Conservation (phyloP, 345 rosid genomes). For the Conringia planisiliqua region DNA sequence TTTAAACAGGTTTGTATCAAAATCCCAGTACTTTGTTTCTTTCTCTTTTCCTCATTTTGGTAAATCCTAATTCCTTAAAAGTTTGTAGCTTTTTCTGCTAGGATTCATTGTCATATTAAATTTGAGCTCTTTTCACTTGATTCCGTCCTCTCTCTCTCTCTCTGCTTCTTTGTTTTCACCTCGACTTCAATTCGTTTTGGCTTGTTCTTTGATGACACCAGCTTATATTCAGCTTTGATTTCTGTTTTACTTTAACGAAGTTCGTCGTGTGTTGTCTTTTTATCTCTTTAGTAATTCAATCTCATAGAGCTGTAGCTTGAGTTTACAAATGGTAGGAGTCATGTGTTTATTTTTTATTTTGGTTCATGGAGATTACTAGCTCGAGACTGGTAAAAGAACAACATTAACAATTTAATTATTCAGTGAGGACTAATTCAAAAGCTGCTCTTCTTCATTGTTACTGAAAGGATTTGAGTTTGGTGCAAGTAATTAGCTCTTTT, state of each 20-base stretch:
- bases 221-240: not conserved
- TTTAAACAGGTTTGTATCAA: constrained; percentile 30
- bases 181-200: constrained; percentile 20
- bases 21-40: not conserved
- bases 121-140: constrained; percentile 8
- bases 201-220: constrained; percentile 13
- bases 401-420: not conserved
- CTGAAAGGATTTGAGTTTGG: not conserved
- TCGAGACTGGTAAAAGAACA: constrained; percentile 3
- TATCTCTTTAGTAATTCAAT: not conserved
- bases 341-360: not conserved
- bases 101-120: not conserved
- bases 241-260: not conserved
- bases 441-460: not conserved
- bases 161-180: constrained; percentile 2
- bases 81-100: constrained; percentile 1
- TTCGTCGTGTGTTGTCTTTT: constrained; percentile 1
- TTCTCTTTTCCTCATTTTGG: not conserved
- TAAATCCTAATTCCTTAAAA: constrained; percentile 23
- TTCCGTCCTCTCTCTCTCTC: not conserved
- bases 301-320: constrained; percentile 1
- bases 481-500: constrained; percentile 2
- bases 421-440: not conserved
- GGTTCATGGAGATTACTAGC: not conserved
- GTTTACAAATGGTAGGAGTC: constrained; percentile 8